phyloP scores from a whole-genome alignment of 2,329 filamentous ascomycete genomes.

The Paracoccidioides lutzii region DNA sequence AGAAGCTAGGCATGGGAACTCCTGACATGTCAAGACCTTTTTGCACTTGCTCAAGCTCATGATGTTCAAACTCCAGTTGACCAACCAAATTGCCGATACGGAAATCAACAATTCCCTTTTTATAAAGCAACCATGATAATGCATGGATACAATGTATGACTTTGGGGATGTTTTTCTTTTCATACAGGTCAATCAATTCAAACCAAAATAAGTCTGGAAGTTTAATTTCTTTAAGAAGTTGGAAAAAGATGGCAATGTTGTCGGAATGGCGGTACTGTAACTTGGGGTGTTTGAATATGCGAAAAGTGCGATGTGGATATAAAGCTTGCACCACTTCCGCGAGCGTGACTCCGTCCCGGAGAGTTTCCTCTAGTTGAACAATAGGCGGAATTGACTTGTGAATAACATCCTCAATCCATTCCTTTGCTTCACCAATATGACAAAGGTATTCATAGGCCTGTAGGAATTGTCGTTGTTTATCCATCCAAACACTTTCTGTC shows the following conservation, averaged over 20 bases:
- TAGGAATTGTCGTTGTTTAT: constrained; percentile 90
- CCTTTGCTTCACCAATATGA: constrained; percentile 96
- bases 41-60: constrained; percentile 92
- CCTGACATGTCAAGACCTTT: constrained; percentile 94
- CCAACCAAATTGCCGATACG: constrained; percentile 93
- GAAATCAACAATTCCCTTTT: constrained; percentile 89
- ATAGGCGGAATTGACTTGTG: constrained; percentile 78
- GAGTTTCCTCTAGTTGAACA: constrained; percentile 80
- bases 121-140: constrained; percentile 89
- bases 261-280: constrained; percentile 93
- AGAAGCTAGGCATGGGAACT: constrained; percentile 92
- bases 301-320: constrained; percentile 58
- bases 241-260: constrained; percentile 94
- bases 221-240: constrained; percentile 80
- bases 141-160: constrained; percentile 99
- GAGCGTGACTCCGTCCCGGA: constrained; percentile 84
- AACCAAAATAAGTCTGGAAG: constrained; percentile 93
- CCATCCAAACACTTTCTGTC: constrained; percentile 92
- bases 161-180: constrained; percentile 99
- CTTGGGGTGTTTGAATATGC: constrained; percentile 74
- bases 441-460: constrained; percentile 98
- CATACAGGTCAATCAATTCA: constrained; percentile 92
- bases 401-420: constrained; percentile 94
- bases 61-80: constrained; percentile 92
- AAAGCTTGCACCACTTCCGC: constrained; percentile 88